Conservation (phyloP, 352 stramenopile species). For the Globisporangium paddicum region DNA sequence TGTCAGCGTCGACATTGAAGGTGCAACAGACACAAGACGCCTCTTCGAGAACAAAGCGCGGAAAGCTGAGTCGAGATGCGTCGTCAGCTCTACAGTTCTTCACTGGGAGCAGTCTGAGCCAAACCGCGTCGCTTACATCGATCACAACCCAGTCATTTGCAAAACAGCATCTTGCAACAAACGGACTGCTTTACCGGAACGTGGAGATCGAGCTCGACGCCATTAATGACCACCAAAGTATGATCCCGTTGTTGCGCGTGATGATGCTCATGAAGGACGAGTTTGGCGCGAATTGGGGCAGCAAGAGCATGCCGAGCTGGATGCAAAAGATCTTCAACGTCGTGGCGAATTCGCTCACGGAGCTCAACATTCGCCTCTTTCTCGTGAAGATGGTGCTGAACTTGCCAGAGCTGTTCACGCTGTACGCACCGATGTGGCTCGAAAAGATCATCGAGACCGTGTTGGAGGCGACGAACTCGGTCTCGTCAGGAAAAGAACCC, state of each 20-base stretch:
- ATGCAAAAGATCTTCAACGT: slow-evolving; percentile 74
- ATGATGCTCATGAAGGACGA: slow-evolving; percentile 76
- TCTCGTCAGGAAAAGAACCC: slow-evolving; percentile 10
- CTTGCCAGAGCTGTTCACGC: slow-evolving; percentile 45
- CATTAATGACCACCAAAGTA: slow-evolving; percentile 72
- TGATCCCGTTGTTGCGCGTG: slow-evolving; percentile 63
- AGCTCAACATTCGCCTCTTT: slow-evolving; percentile 65
- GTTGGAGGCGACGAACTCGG: slow-evolving; percentile 35
- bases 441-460: slow-evolving; percentile 46
- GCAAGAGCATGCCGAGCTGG: slow-evolving; percentile 60
- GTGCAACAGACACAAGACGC: slow-evolving; percentile 22
- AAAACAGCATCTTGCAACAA: slow-evolving; percentile 17
- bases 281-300: slow-evolving; percentile 51
- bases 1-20: slow-evolving; percentile 32
- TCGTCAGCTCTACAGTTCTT: slow-evolving; percentile 60
- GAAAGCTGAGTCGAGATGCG: slow-evolving; percentile 17
- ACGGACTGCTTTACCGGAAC: slow-evolving; percentile 23
- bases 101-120: slow-evolving; percentile 68
- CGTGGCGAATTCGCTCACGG: slow-evolving; percentile 26
- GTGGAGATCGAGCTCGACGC: slow-evolving; percentile 69
- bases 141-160: slow-evolving; percentile 12
- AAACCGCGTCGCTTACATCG: slow-evolving; percentile 17
- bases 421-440: slow-evolving; percentile 49
- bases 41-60: neutral
- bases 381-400: slow-evolving; percentile 71